These are phyloP conservation scores for Plasmodium yoelii DNA, from an alignment of 169 alveolate species.

Conservation along the genomic window DNA sequence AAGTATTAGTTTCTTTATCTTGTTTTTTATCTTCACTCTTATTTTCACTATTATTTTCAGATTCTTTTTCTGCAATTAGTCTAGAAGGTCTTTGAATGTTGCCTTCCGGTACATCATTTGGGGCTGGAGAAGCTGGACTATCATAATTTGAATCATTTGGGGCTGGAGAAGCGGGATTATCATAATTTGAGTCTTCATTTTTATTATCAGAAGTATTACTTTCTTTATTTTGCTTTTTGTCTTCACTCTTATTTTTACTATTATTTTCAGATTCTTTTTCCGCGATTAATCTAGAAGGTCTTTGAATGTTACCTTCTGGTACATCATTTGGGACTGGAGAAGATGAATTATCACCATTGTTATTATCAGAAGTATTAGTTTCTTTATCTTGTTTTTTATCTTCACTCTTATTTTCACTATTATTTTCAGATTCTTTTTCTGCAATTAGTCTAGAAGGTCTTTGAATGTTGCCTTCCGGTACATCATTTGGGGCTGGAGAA, in stretches of 20 bases:
- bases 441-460: neutral
- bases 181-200: too few relatives aligned
- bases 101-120: neutral
- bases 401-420: neutral
- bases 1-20: neutral
- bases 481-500: too few relatives aligned
- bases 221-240: neutral
- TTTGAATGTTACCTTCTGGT: too few relatives aligned
- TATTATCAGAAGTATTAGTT: neutral
- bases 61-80: neutral
- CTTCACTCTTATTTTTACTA: neutral
- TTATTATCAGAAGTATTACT: too few relatives aligned
- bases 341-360: too few relatives aligned
- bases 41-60: neutral
- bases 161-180: neutral
- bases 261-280: too few relatives aligned
- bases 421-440: neutral
- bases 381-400: neutral
- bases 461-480: neutral
- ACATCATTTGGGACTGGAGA: too few relatives aligned
- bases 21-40: neutral
- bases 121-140: too few relatives aligned
- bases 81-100: neutral
- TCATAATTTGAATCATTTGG: neutral
- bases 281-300: too few relatives aligned